Percentiles rank a stretch among this genome's conserved stretches.
These are phyloP conservation scores for Aeschynomene evenia DNA, from an alignment of 306 rosid species.

Conservation along the genomic window DNA sequence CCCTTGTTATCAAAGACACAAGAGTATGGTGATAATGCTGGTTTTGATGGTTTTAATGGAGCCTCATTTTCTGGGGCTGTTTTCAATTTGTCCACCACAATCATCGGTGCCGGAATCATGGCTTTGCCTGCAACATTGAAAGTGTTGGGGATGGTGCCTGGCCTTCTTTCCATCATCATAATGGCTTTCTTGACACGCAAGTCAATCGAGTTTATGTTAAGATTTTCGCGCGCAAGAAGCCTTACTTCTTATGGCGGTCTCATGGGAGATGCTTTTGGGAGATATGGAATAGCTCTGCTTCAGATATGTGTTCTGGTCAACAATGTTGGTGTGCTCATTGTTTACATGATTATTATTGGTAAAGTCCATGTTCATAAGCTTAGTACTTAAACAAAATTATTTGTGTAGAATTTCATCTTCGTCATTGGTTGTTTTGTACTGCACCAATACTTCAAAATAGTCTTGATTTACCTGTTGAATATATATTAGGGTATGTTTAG, in stretches of 20 bases:
- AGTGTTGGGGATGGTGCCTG: constrained; percentile 76
- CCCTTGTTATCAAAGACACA: constrained; percentile 62
- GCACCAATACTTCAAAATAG: no score
- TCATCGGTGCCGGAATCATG: constrained; percentile 93
- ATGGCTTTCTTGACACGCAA: constrained; percentile 70
- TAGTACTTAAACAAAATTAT: not conserved
- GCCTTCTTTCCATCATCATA: constrained; percentile 60
- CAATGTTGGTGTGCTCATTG: constrained; percentile 69
- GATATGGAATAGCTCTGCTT: constrained; percentile 56
- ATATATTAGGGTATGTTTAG: no score
- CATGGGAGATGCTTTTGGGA: constrained; percentile 75
- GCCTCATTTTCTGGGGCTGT: constrained; percentile 91
- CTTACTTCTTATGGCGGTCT: constrained; percentile 68
- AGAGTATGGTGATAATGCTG: constrained; percentile 30
- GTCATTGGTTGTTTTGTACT: no score
- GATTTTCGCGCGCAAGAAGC: constrained; percentile 69
- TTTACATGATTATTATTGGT: constrained; percentile 91
- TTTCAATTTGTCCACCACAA: constrained; percentile 79
- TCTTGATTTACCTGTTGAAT: no score
- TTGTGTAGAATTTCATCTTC: not conserved
- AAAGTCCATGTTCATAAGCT: constrained; percentile 17
- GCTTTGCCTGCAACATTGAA: constrained; percentile 83
- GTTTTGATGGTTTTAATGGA: constrained; percentile 70
- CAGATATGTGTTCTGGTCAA: constrained; percentile 64
- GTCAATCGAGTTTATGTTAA: constrained; percentile 64